Evolutionary conservation across 1,284 basidiomycete genomes (phyloP), one percentile per base, ranked within the genome.

Genomic region (Puccinia hordei): DNA sequence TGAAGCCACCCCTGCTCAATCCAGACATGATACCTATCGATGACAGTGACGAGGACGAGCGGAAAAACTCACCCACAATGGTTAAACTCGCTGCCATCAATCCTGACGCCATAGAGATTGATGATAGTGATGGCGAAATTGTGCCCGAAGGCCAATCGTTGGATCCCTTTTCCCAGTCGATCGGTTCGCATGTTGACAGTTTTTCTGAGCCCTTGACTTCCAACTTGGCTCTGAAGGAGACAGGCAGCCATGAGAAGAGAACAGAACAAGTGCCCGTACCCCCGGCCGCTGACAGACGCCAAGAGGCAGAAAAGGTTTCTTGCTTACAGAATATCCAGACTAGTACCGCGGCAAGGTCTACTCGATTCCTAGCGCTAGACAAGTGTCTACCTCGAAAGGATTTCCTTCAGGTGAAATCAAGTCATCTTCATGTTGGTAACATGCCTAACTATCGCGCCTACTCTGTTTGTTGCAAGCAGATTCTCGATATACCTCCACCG

Each of bases 321-420:
- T 5, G n/a, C 57, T 59, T 81, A 51, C 55, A 35, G 41, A 76
- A 81, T 87, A 87, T 5, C 83, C 63, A 77, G 68, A 80, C 84
- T 85, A 10, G 12, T 35, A n/a, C 49, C 2, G 22, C 38, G 61
- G 80, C 13, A 63, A 81, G 81, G 57, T 71, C 83, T 44, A 98
- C 96, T 0, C 89, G 88, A 73, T 99, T 99, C 86, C 87, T 99
- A 15, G 95, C 96, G 0, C 87, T 99, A 3, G 94, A 97, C 87
- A 98, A 99, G 85, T 98, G 95, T 83, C 89, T 95, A 0, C 91
- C 92, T 0, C 88, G 88, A 13, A 89, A 92, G 69, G 89, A 92
- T 72, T 97, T 94, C 85, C 88, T 99, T 5, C 94, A 98, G 88
- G 94, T 93, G 83, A 77, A 49, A 63, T 53, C 41, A 51, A 81